These are phyloP conservation scores for Wallacemonas sp. DNA, from an alignment of 208 protist genomes.

Conservation along the genomic window DNA sequence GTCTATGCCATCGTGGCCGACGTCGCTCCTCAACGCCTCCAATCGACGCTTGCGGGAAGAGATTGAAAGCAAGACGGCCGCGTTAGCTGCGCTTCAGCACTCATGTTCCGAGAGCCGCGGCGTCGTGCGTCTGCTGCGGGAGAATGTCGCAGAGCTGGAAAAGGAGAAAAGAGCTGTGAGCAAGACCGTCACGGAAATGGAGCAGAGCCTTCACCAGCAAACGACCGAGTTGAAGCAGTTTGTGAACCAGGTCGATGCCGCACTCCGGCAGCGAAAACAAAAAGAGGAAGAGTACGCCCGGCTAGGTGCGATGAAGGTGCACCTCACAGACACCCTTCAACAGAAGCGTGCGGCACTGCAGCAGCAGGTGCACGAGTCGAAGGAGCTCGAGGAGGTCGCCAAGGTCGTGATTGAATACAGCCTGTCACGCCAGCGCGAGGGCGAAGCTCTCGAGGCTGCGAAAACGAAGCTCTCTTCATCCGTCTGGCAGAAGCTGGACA, in stretches of 20 bases:
- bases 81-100: constrained; percentile 34
- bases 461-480: constrained; percentile 33
- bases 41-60: constrained; percentile 59
- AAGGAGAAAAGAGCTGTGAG: constrained; percentile 23
- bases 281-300: constrained; percentile 22
- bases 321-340: constrained; percentile 7
- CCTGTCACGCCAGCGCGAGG: constrained; percentile 32
- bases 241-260: constrained; percentile 23
- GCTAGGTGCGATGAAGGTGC: constrained; percentile 14
- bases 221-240: constrained; percentile 27
- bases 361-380: constrained; percentile 23
- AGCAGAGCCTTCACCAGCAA: constrained; percentile 10
- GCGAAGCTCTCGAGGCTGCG: constrained; percentile 41
- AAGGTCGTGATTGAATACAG: constrained; percentile 36
- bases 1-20: constrained; percentile 51
- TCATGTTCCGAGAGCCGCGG: constrained; percentile 43
- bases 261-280: constrained; percentile 10
- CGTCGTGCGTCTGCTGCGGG: constrained; percentile 34
- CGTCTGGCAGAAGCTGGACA: constrained; percentile 39
- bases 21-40: constrained; percentile 55
- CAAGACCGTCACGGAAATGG: constrained; percentile 18
- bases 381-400: constrained; percentile 32
- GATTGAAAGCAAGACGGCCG: constrained; percentile 29
- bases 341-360: constrained; percentile 17
- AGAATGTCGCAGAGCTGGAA: constrained; percentile 34